Base-by-base conservation (phyloP, 768 basidiomycete species). In the Vararia minispora region DNA sequence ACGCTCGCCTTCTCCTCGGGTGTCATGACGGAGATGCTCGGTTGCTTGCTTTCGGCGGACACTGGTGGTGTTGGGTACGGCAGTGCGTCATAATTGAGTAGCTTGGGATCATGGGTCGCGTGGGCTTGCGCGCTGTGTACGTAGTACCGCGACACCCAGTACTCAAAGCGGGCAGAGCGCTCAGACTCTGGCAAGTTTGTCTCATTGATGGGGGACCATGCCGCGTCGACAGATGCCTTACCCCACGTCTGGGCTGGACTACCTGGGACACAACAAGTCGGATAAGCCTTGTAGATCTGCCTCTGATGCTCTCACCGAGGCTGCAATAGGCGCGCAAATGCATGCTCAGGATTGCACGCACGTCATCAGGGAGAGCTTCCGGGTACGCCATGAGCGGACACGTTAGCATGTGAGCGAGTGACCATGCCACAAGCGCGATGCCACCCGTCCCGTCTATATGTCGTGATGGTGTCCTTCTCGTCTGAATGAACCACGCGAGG, bases 121-220 rank as follows among this genome's bases (percentile, higher is more conserved):
- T 35, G 39, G 5, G 40, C 40, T 21, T 22, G 14, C 4, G 40
- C 28, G 12, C 43, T 32, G 30, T 47, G 46, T 3, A 40, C 31
- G 44, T 47, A 47, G 30, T 47, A 47, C 11, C 39, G 33, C 18
- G 46, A 47, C 1, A 45, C 43, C 46, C 46, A 47, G 2, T 40
- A 45, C 14, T 45, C 30, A 30, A 47, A 47, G 33, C 45, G 40
- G 16, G 39, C 34, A 28, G 41, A 39, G 40, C 46, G 46, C 6
- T 40, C 20, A 17, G 29, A 33, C 20, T 33, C n/a, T n/a, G n/a
- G n/a, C n/a, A n/a, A n/a, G n/a, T n/a, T n/a, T n/a, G n/a, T n/a
- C n/a, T n/a, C n/a, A n/a, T n/a, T n/a, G n/a, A n/a, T n/a, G n/a
- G n/a, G n/a, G n/a, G n/a, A n/a, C n/a, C n/a, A n/a, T n/a, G n/a